Evolutionary conservation across 768 basidiomycete species (phyloP).

Genomic region (Hirschioporus abietinus): DNA sequence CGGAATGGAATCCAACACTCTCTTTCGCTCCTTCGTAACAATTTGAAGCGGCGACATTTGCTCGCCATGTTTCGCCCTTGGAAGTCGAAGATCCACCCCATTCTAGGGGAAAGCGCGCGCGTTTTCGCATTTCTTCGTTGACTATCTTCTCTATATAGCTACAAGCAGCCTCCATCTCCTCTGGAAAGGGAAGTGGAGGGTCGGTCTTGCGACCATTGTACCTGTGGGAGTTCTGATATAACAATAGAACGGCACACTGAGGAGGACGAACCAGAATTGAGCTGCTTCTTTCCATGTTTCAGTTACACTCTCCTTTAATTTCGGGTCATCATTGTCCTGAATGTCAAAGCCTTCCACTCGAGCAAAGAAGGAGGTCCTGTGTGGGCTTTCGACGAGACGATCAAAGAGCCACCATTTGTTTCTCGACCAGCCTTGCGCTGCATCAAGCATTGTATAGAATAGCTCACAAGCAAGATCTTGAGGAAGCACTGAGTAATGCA

Average conservation of each 20-base stretch:
- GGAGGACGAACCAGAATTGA: constrained; percentile 55
- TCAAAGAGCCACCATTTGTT: constrained; percentile 88
- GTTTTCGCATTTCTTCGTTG: constrained; percentile 60
- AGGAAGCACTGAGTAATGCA: constrained; percentile 65
- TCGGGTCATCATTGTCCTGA: constrained; percentile 29
- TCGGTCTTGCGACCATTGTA: constrained; percentile 71
- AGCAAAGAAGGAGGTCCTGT: constrained; percentile 74
- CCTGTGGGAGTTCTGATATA: constrained; percentile 35
- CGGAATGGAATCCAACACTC: constrained; percentile 78
- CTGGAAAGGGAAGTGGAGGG: constrained; percentile 51
- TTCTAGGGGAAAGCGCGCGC: constrained; percentile 58
- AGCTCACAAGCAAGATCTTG: constrained; percentile 69
- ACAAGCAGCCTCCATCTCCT: constrained; percentile 77
- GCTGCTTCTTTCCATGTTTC: constrained; percentile 61
- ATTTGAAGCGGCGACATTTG: constrained; percentile 83
- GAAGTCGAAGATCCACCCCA: constrained; percentile 41
- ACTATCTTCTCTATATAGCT: constrained; percentile 62
- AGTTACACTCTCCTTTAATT: background rate
- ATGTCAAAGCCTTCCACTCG: constrained; percentile 39
- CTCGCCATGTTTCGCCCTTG: constrained; percentile 49
- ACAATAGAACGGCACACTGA: background rate
- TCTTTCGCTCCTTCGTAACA: constrained; percentile 81
- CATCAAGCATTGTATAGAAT: constrained; percentile 66
- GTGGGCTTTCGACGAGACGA: constrained; percentile 76
- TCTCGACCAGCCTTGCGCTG: constrained; percentile 56